Evolutionary conservation across 192 early-diverging fungal species (phyloP).

Genomic region (Podila horticola): DNA sequence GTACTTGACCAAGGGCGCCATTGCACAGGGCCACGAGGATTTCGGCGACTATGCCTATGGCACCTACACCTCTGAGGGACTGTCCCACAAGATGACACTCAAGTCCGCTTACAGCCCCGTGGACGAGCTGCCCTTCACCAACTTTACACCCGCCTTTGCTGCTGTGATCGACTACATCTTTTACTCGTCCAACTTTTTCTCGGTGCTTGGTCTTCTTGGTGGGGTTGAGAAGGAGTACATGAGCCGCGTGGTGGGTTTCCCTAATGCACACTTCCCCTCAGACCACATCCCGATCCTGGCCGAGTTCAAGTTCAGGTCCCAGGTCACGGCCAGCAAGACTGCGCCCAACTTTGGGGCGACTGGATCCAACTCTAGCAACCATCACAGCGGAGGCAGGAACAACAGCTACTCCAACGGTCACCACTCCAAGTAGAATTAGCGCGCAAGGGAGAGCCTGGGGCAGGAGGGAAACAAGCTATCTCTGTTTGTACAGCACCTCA

Average conservation of each 20-base stretch:
- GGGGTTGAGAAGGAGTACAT: conserved; percentile 86
- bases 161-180: conserved; percentile 97
- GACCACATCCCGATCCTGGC: conserved; percentile 82
- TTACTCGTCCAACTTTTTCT: conserved; percentile 81
- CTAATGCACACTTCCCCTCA: conserved; percentile 89
- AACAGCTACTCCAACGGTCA: background rate
- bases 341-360: conserved; percentile 45
- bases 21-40: conserved; percentile 88
- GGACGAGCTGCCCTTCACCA: conserved; percentile 90
- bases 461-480: background rate
- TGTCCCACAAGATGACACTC: conserved; percentile 85
- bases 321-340: conserved; percentile 32
- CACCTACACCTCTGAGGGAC: conserved; percentile 82
- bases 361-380: conserved; percentile 6
- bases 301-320: conserved; percentile 74
- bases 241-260: conserved; percentile 87
- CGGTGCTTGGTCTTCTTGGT: conserved; percentile 82
- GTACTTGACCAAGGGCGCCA: conserved; percentile 80
- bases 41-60: conserved; percentile 85
- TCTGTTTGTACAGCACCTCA: conserved; percentile 1
- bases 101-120: conserved; percentile 83
- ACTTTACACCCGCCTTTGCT: conserved; percentile 85
- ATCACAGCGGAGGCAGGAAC: conserved; percentile 1
- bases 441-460: background rate
- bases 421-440: conserved; percentile 2